These are phyloP conservation scores for Ehretia macrophylla DNA, from an alignment of 257 asterid genomes.

Conservation along the genomic window DNA sequence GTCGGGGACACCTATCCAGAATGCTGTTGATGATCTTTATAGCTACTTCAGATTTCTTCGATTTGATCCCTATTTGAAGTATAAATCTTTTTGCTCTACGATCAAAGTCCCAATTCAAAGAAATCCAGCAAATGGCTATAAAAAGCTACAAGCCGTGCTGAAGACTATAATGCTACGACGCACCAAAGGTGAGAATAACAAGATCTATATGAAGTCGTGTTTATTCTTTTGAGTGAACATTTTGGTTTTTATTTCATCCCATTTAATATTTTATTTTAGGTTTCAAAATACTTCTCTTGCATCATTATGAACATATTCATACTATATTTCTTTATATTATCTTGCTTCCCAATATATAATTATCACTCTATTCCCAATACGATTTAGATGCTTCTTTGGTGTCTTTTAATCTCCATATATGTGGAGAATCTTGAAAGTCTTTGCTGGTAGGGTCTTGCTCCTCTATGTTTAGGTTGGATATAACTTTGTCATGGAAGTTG, in stretches of 20 bases:
- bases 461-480: no score
- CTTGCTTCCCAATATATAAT: no score
- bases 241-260: background rate
- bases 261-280: background rate
- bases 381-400: no score
- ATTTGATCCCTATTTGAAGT: constrained; percentile 81
- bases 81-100: constrained; percentile 63
- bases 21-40: constrained; percentile 88
- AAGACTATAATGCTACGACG: constrained; percentile 95
- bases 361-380: no score
- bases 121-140: constrained; percentile 75
- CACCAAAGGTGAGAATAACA: constrained; percentile 59
- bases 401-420: no score
- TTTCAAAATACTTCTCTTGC: constrained; percentile 1
- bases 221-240: background rate
- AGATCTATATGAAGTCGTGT: background rate
- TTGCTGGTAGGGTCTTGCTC: no score
- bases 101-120: constrained; percentile 78
- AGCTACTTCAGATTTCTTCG: constrained; percentile 97
- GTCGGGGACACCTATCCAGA: constrained; percentile 98
- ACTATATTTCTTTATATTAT: no score
- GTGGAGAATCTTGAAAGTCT: no score
- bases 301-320: background rate
- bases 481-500: no score
- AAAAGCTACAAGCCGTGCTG: constrained; percentile 86